phyloP scores from a whole-genome alignment of 768 basidiomycete genomes.

The Phlebiopsis flavidoalba region DNA sequence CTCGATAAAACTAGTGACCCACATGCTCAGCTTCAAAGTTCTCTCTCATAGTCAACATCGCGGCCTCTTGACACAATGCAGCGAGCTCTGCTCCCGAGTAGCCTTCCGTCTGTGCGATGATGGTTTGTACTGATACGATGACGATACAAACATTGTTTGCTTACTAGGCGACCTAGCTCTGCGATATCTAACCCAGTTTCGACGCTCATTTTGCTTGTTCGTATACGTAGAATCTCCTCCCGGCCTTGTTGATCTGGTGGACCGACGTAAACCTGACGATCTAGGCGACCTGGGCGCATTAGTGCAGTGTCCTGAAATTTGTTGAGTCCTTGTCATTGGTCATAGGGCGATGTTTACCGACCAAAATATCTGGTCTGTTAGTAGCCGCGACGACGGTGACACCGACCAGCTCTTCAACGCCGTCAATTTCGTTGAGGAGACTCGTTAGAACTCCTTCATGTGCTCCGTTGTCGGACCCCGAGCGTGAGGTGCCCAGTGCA shows the following conservation, averaged over 20 bases:
- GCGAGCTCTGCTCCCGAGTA: constrained; percentile 96
- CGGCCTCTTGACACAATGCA: constrained; percentile 94
- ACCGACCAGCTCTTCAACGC: constrained; percentile 88
- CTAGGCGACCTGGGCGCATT: constrained; percentile 91
- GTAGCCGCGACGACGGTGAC: constrained; percentile 97
- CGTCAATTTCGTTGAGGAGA: constrained; percentile 97
- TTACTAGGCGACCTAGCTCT: constrained; percentile 66
- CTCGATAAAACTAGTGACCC: constrained; percentile 23
- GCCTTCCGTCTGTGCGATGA: constrained; percentile 67
- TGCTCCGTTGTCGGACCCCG: constrained; percentile 43
- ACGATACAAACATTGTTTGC: constrained; percentile 11
- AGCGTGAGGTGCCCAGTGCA: constrained; percentile 79
- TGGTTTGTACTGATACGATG: neutral
- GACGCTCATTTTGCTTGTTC: constrained; percentile 75
- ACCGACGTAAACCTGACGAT: constrained; percentile 91
- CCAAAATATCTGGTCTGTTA: constrained; percentile 90
- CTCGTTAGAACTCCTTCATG: constrained; percentile 92
- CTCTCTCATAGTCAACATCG: constrained; percentile 84
- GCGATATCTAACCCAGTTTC: constrained; percentile 62
- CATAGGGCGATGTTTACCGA: constrained; percentile 33
- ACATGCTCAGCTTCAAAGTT: constrained; percentile 78
- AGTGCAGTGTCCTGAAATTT: constrained; percentile 81
- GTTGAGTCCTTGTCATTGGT: neutral
- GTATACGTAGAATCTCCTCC: constrained; percentile 80
- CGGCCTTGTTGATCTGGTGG: constrained; percentile 80